These are phyloP conservation scores for Mycena vulgaris DNA, from an alignment of 768 basidiomycete species.

Conservation along the genomic window DNA sequence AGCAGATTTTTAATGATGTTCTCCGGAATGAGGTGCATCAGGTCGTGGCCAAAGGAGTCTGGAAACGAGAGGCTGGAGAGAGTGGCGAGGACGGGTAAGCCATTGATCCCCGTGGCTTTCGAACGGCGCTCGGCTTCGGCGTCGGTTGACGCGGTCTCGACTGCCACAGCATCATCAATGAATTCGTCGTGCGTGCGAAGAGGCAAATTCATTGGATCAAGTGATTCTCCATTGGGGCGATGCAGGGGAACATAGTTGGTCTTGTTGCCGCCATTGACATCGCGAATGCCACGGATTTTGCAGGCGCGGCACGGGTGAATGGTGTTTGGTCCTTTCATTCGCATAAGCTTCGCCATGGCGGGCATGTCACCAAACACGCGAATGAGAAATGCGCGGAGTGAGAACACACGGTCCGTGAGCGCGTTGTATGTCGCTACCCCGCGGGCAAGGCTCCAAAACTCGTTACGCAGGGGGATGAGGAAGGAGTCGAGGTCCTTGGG, in stretches of 20 bases:
- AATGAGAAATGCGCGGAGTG: conserved; percentile 14
- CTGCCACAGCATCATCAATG: conserved; percentile 39
- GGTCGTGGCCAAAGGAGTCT: conserved; percentile 59
- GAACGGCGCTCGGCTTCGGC: conserved; percentile 38
- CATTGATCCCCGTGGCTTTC: conserved; percentile 51
- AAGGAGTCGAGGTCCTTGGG: conserved; percentile 58
- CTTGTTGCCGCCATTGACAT: conserved; percentile 4
- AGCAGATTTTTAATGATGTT: conserved; percentile 61
- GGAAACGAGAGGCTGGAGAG: conserved; percentile 57
- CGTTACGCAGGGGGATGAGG: conserved; percentile 52
- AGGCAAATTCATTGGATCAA: conserved; percentile 52
- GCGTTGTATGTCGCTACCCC: conserved; percentile 53
- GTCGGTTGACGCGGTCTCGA: conserved; percentile 44
- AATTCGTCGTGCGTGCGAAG: conserved; percentile 50
- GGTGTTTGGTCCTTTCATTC: conserved; percentile 36
- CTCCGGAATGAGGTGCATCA: conserved; percentile 66
- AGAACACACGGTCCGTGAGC: background rate
- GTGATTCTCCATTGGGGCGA: conserved; percentile 31
- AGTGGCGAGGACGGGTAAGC: conserved; percentile 47
- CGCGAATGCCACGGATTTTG: conserved; percentile 52
- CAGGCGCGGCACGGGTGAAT: conserved; percentile 44
- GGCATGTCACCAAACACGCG: conserved; percentile 19
- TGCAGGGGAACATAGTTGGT: conserved; percentile 50
- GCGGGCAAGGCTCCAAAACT: conserved; percentile 47
- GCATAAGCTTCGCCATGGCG: conserved; percentile 15